Conservation (phyloP, 2,329 filamentous ascomycete genomes). For the Neodidymelliopsis sp. region DNA sequence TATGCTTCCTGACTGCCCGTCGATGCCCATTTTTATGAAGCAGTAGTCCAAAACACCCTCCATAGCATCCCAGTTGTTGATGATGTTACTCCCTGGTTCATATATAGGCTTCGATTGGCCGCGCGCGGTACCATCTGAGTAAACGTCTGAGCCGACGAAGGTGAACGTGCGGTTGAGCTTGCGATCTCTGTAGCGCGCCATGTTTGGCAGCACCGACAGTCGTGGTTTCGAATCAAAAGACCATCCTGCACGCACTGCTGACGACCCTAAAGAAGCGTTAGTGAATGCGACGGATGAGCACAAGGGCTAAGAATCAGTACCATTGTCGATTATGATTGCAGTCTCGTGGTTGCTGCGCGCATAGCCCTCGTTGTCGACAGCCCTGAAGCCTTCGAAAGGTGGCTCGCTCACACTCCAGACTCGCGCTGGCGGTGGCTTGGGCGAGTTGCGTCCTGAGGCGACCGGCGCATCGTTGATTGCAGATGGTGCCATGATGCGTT, state of each 20-base stretch:
- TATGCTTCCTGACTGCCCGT: slow-evolving; percentile 74
- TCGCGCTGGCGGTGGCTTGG: slow-evolving; percentile 61
- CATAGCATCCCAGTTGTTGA: slow-evolving; percentile 98
- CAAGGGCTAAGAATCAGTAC: slow-evolving; percentile 59
- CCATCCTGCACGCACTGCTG: slow-evolving; percentile 90
- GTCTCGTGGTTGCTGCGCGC: slow-evolving; percentile 67
- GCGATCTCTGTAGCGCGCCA: slow-evolving; percentile 93
- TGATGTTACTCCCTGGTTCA: slow-evolving; percentile 86
- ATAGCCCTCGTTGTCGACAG: slow-evolving; percentile 72
- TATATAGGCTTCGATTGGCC: slow-evolving; percentile 92
- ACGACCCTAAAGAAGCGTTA: slow-evolving; percentile 71
- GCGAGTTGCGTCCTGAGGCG: slow-evolving; percentile 56
- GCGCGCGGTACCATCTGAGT: slow-evolving; percentile 89
- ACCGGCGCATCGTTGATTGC: slow-evolving; percentile 49
- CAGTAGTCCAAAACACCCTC: slow-evolving; percentile 93
- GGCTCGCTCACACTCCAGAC: slow-evolving; percentile 64
- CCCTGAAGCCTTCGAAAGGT: slow-evolving; percentile 66
- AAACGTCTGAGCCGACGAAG: slow-evolving; percentile 92
- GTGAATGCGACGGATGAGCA: slow-evolving; percentile 4
- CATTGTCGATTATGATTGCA: slow-evolving; percentile 98
- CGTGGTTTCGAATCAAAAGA: slow-evolving; percentile 87
- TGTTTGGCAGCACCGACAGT: slow-evolving; percentile 83
- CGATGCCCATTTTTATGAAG: slow-evolving; percentile 91
- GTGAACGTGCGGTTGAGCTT: slow-evolving; percentile 91
- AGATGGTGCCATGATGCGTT: slow-evolving; percentile 45